A percentile compares a stretch with the other conserved stretches of the same genome.
These are phyloP conservation scores for Neocallimastix lanati DNA, from an alignment of 192 early-diverging fungal species.

Conservation along the genomic window DNA sequence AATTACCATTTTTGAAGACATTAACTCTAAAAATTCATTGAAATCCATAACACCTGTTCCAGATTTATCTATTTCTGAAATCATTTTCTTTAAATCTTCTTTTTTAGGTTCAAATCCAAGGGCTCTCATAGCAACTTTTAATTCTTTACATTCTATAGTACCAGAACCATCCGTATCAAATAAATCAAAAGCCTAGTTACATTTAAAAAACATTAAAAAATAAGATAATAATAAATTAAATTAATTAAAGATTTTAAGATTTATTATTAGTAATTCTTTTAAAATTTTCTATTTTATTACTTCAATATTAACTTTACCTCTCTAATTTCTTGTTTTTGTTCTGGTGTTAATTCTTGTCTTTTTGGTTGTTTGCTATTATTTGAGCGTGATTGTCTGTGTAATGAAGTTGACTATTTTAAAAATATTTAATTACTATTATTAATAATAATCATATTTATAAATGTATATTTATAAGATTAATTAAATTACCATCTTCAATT, in stretches of 20 bases:
- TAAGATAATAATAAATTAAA: no score
- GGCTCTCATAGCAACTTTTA: conserved; percentile 49
- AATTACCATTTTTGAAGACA: conserved; percentile 44
- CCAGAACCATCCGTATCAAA: conserved; percentile 45
- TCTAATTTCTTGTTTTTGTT: conserved; percentile 49
- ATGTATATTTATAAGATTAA: no score
- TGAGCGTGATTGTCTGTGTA: not conserved
- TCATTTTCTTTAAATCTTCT: conserved; percentile 19
- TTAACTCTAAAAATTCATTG: conserved; percentile 20
- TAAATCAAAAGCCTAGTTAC: conserved; percentile 35
- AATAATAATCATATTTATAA: no score
- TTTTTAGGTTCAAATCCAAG: conserved; percentile 27
- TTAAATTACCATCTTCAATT: no score
- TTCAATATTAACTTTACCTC: no score
- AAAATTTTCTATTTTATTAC: no score
- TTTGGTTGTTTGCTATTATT: conserved; percentile 9
- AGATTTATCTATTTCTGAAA: conserved; percentile 11
- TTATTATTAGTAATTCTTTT: no score
- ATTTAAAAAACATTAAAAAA: no score
- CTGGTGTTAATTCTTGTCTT: conserved; percentile 18
- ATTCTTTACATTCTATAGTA: conserved; percentile 44
- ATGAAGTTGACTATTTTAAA: no score
- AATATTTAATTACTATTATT: no score
- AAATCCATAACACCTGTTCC: conserved; percentile 19
- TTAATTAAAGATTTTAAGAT: no score